Percentiles rank a stretch among this genome's conserved stretches.
phyloP scores from a whole-genome alignment of 768 basidiomycete species.

The Grammothele lineata region DNA sequence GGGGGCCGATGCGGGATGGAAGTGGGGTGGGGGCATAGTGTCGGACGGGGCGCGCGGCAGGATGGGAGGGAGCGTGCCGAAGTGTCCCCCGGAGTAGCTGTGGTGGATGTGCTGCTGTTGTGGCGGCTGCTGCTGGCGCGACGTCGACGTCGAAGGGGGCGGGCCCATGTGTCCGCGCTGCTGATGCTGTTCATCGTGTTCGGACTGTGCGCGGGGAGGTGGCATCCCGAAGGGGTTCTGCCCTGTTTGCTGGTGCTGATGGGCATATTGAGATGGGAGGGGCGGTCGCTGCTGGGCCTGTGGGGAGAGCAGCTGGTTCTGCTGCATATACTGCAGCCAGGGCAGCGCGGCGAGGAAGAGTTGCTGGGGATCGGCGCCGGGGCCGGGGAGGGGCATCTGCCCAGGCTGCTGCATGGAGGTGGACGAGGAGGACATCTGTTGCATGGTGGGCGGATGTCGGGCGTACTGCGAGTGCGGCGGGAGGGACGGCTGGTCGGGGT shows the following conservation, averaged over 20 bases:
- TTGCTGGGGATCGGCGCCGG: background rate
- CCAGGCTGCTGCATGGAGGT: background rate
- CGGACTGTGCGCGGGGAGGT: slow-evolving; percentile 1
- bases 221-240: background rate
- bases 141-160: slow-evolving; percentile 9
- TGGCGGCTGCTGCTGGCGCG: slow-evolving; percentile 7
- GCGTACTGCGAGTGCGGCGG: too few species aligned
- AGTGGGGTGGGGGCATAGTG: slow-evolving; percentile 5
- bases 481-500: too few species aligned
- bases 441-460: too few species aligned
- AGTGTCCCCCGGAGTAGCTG: slow-evolving; percentile 7
- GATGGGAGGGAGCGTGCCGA: slow-evolving; percentile 13
- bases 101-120: slow-evolving; percentile 6
- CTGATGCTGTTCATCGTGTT: background rate
- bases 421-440: too few species aligned
- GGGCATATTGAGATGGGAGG: background rate
- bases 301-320: slow-evolving; percentile 6
- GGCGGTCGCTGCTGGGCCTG: slow-evolving; percentile 1
- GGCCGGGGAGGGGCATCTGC: slow-evolving; percentile 1
- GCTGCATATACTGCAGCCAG: slow-evolving; percentile 25
- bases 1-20: background rate
- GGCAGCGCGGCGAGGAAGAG: slow-evolving; percentile 23
- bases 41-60: background rate
- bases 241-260: slow-evolving; percentile 5
- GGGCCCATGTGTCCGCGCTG: background rate